Evolutionary conservation across 306 rosid genomes (phyloP), one percentile per base, ranked within the genome.

Genomic region (Cucumis hystrix): DNA sequence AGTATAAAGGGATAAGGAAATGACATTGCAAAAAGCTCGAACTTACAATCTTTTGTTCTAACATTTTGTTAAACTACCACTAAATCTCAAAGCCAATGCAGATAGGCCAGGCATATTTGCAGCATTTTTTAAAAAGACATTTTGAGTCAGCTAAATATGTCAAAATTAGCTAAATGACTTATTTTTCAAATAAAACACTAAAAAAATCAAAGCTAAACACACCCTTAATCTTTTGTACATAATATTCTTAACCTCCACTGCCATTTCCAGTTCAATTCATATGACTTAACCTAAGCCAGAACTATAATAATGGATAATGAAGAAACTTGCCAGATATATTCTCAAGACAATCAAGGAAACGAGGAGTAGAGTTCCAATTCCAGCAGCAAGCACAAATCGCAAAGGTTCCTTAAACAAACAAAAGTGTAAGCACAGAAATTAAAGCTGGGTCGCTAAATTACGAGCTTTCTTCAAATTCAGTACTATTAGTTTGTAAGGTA

Each of bases 341-440:
- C 99, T 84, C 78, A 95, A 80, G 74, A 92, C 84, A 65, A 95
- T 89, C 83, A 95, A 75, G 8, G 96, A 90, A 64, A 95, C 97
- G 57, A 92, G 90, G 89, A 95, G 90, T 55, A 95, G 97, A 35
- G 97, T 92, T 87, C 99, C 97, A 68, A 93, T 89, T 82, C 99
- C 99, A 82, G 97, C 97, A 55, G 99, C 96, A 59, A 95, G 93
- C 84, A 85, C 85, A 83, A 95, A 95, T 81, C 91, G 82, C 73
- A 92, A 80, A 78, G 99, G 99, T 71, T 95, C 99, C 97, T 95
- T 97, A 86, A 85, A 58, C 37, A 76, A 80, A 83, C 78, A 79
- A 77, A 21, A 74, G 74, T 54, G 17, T 23, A 52, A 74, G 52
- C 52, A 66, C 45, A 63, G 23, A 63, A 15, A 61, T 61, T 61